These are phyloP conservation scores for Leccinum imitatum DNA, from an alignment of 768 basidiomycete species.

Conservation along the genomic window DNA sequence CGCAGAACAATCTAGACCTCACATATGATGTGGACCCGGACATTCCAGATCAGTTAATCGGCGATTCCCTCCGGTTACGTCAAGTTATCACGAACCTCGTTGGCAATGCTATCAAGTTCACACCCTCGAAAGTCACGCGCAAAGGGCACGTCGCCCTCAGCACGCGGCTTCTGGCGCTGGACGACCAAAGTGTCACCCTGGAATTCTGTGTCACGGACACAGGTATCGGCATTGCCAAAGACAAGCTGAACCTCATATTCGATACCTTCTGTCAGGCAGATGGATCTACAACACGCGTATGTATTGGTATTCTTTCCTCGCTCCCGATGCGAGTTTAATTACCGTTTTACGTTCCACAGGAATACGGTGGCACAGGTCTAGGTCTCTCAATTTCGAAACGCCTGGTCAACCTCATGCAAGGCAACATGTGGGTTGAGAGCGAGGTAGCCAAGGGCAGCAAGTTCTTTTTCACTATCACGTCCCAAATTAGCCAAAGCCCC, in stretches of 20 bases:
- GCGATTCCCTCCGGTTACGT: slow-evolving; percentile 90
- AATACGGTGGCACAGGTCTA: slow-evolving; percentile 96
- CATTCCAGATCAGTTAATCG: slow-evolving; percentile 96
- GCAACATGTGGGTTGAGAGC: slow-evolving; percentile 98
- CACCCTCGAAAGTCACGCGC: slow-evolving; percentile 70
- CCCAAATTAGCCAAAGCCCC: slow-evolving; percentile 72
- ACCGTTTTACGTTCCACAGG: slow-evolving; percentile 43
- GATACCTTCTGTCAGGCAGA: slow-evolving; percentile 99
- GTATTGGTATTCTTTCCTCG: slow-evolving; percentile 27
- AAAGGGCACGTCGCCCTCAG: slow-evolving; percentile 92
- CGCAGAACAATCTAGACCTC: slow-evolving; percentile 93
- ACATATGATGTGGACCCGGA: slow-evolving; percentile 95
- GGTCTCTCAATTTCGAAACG: slow-evolving; percentile 98
- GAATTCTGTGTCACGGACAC: slow-evolving; percentile 98
- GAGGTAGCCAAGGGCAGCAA: slow-evolving; percentile 90
- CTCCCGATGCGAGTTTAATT: slow-evolving; percentile 14
- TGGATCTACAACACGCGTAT: slow-evolving; percentile 91
- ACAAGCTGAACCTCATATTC: slow-evolving; percentile 97
- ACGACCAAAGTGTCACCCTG: slow-evolving; percentile 82
- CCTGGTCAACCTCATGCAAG: slow-evolving; percentile 95
- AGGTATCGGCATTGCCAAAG: slow-evolving; percentile 97
- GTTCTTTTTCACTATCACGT: slow-evolving; percentile 96
- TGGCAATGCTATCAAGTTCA: slow-evolving; percentile 97
- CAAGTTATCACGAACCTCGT: slow-evolving; percentile 96
- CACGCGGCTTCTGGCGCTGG: slow-evolving; percentile 73